Evolutionary conservation across 164 flowering plant genomes (phyloP).

Genomic region (Annona cherimola): DNA sequence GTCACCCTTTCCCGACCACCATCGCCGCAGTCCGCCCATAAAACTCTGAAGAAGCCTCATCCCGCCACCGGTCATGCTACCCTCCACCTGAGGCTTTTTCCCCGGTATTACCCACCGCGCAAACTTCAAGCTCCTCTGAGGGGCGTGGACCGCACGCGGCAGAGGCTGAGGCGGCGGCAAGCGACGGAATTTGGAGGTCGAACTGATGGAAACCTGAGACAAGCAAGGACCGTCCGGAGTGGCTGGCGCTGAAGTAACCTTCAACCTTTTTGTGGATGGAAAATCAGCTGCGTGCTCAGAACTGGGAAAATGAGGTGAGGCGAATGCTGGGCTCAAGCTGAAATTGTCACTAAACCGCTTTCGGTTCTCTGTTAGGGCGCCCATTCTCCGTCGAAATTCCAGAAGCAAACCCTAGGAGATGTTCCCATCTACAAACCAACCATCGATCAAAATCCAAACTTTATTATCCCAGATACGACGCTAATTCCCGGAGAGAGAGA

Average conservation of each 20-base stretch:
- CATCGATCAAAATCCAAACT: background rate
- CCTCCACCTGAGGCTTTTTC: background rate
- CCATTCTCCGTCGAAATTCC: slow-evolving; percentile 25
- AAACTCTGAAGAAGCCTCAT: background rate
- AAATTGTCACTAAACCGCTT: slow-evolving; percentile 43
- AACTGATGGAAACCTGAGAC: slow-evolving; percentile 14
- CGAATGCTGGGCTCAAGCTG: slow-evolving; percentile 9
- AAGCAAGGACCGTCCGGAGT: background rate
- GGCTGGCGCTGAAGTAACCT: slow-evolving; percentile 10
- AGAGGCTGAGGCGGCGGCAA: slow-evolving; percentile 4
- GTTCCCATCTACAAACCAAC: background rate
- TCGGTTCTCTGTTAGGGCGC: slow-evolving; percentile 41
- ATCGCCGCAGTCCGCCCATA: background rate
- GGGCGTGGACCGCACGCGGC: slow-evolving; percentile 7
- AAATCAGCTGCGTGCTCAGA: background rate
- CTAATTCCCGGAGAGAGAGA: background rate
- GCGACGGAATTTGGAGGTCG: slow-evolving; percentile 26
- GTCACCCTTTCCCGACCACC: background rate
- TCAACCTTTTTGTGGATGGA: slow-evolving; percentile 29
- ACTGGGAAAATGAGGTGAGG: slow-evolving; percentile 7
- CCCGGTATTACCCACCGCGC: background rate
- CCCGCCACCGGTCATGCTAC: background rate
- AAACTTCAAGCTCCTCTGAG: background rate
- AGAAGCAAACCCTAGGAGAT: background rate
- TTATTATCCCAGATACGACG: background rate